Percentiles rank a stretch among this genome's conserved stretches.
These are phyloP conservation scores for Macadamia tetraphylla DNA, from an alignment of 164 flowering plant genomes.

Conservation along the genomic window DNA sequence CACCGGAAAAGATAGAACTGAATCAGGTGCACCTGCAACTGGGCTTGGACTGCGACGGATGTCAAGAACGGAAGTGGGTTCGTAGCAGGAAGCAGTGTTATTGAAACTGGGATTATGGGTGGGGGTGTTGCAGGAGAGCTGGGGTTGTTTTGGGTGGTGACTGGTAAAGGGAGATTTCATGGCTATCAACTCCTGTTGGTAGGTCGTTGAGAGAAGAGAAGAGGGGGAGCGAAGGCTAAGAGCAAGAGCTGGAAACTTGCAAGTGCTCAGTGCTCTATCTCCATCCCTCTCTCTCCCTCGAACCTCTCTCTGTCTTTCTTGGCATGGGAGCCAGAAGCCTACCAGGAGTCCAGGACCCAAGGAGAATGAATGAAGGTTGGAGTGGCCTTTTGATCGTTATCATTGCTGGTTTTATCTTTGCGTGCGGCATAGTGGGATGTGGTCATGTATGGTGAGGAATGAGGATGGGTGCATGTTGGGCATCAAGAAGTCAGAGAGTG, in stretches of 20 bases:
- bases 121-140: constrained; percentile 13
- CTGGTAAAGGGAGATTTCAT: constrained; percentile 44
- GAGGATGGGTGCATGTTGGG: constrained; percentile 5
- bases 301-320: neutral
- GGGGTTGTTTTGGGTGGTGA: constrained; percentile 18
- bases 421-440: constrained; percentile 23
- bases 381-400: constrained; percentile 41
- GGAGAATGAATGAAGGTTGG: neutral
- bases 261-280: neutral
- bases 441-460: neutral
- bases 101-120: neutral
- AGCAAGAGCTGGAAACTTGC: neutral
- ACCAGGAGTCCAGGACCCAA: too few species aligned
- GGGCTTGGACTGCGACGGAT: constrained; percentile 73
- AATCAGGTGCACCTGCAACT: constrained; percentile 17
- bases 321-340: neutral
- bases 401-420: constrained; percentile 49
- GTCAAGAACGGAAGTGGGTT: constrained; percentile 85
- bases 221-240: neutral
- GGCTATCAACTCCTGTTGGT: constrained; percentile 4
- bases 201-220: neutral
- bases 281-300: too few species aligned
- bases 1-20: constrained; percentile 13
- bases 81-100: constrained; percentile 33
- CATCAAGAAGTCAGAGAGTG: too few species aligned